Base-by-base conservation (phyloP, 768 basidiomycete species). In the Mycena amicta region DNA sequence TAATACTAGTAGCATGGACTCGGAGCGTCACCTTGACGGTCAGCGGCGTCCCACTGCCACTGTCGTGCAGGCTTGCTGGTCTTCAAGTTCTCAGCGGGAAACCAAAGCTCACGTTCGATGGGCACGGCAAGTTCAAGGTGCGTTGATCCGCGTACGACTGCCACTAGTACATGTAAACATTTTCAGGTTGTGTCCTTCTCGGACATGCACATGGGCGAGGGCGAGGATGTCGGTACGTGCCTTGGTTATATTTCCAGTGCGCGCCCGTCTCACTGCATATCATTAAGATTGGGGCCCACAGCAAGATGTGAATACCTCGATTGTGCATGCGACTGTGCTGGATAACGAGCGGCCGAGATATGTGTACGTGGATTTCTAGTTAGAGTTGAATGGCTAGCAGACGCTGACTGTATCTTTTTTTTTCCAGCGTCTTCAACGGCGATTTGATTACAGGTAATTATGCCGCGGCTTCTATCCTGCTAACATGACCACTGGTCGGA, bases 171-270 rank as follows among this genome's bases (percentile, higher is more conserved):
- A 5, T n/a, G 13, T n/a, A 11, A 25, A 11, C n/a, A 12, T 26
- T 11, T 25, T 1, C 33, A 62, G 61, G 54, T 62, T 26, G 61
- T 62, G 1, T 58, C 57, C 3, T 62, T 62, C 51, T 62, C 61
- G 16, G 61, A 62, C 23, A 62, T 62, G 61, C 61, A 62, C 16
- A 55, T 52, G 28, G 61, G 61, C 2, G 61, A 62, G 20, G 47
- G 47, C 5, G 47, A 49, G 27, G 26, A 49, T 5, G 47, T 49
- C 25, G 47, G 47, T 49, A n/a, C 5, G 47, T 28, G 13, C 27
- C 6, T 22, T 13, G 6, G 20, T 28, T 12, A 26, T 26, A 13
- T 23, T 22, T 12, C 22, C 6, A 5, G 12, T 12, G 27, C 23
- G 22, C 27, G 6, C 13, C 5, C 11, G 23, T 8, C 4, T 28